Evolutionary conservation across 441 rosid species (phyloP).

Genomic region (Eruca vesicaria): DNA sequence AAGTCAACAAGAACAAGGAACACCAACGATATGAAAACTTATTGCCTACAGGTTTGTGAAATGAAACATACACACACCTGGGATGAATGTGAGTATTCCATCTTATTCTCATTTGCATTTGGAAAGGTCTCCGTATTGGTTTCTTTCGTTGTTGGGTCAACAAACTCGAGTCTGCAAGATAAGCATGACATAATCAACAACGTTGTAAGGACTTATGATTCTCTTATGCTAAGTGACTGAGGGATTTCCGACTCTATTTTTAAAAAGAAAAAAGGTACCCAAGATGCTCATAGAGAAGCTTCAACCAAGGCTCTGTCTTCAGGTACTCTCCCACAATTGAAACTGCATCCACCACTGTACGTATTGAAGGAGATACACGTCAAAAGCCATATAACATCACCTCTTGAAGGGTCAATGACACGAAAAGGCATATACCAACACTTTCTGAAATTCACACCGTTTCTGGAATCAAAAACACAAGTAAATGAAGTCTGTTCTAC

Average conservation of each 20-base stretch:
- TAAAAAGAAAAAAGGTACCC: constrained; percentile 42
- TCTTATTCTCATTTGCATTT: constrained; percentile 35
- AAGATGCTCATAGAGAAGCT: constrained; percentile 57
- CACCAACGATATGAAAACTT: neutral
- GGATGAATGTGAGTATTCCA: constrained; percentile 32
- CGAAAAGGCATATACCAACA: neutral
- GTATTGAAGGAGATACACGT: constrained; percentile 11
- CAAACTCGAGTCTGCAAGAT: constrained; percentile 54
- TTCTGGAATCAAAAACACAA: neutral
- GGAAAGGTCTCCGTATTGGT: constrained; percentile 34
- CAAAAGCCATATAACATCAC: constrained; percentile 4
- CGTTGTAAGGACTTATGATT: neutral
- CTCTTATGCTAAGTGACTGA: neutral
- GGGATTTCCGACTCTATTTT: neutral
- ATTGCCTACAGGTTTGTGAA: neutral
- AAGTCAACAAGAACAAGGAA: constrained; percentile 1
- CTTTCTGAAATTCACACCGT: too few relatives aligned
- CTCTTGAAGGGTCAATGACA: constrained; percentile 7
- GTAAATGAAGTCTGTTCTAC: neutral
- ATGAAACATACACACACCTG: constrained; percentile 43
- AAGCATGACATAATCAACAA: neutral
- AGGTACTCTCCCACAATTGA: constrained; percentile 76
- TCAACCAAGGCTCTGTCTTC: constrained; percentile 84
- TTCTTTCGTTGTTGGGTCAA: constrained; percentile 38
- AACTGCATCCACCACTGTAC: constrained; percentile 72